phyloP scores from a whole-genome alignment of 2,329 filamentous ascomycete species.

The Xylariaceae sp. region DNA sequence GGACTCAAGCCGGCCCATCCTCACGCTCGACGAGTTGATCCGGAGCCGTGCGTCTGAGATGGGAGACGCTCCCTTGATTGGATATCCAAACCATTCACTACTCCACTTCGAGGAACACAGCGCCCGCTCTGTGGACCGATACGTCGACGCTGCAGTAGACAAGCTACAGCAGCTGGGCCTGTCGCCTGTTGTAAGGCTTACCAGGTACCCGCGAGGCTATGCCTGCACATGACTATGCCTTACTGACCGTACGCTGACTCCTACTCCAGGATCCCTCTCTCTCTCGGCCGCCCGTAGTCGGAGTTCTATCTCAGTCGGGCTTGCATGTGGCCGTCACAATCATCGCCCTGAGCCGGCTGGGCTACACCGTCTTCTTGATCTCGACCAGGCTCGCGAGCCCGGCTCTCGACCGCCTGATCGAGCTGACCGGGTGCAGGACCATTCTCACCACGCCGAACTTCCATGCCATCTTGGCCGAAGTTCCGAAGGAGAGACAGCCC shows the following conservation, averaged over 20 bases:
- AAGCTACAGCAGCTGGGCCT: constrained; percentile 19
- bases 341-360: constrained; percentile 50
- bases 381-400: constrained; percentile 48
- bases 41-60: constrained; percentile 17
- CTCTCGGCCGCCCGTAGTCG: constrained; percentile 5
- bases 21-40: constrained; percentile 16
- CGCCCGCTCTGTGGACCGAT: constrained; percentile 15
- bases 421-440: constrained; percentile 41
- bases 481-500: constrained; percentile 16
- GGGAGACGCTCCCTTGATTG: constrained; percentile 18
- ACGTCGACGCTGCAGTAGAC: constrained; percentile 13
- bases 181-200: constrained; percentile 15
- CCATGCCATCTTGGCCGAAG: constrained; percentile 8
- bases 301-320: constrained; percentile 19
- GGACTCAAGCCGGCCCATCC: constrained; percentile 10
- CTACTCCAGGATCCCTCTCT: constrained; percentile 11
- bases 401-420: constrained; percentile 47
- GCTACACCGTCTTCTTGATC: constrained; percentile 51
- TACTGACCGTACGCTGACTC: neutral
- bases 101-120: constrained; percentile 20
- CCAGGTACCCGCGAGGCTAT: neutral
- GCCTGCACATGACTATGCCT: neutral
- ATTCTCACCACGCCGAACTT: constrained; percentile 38
- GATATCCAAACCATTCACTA: constrained; percentile 18
- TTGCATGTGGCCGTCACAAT: constrained; percentile 50